A percentile compares a stretch with the other conserved stretches of the same genome.
These are phyloP conservation scores for Sugiyamaella grinbergsii DNA, from an alignment of 1,139 yeast genomes.

Conservation along the genomic window DNA sequence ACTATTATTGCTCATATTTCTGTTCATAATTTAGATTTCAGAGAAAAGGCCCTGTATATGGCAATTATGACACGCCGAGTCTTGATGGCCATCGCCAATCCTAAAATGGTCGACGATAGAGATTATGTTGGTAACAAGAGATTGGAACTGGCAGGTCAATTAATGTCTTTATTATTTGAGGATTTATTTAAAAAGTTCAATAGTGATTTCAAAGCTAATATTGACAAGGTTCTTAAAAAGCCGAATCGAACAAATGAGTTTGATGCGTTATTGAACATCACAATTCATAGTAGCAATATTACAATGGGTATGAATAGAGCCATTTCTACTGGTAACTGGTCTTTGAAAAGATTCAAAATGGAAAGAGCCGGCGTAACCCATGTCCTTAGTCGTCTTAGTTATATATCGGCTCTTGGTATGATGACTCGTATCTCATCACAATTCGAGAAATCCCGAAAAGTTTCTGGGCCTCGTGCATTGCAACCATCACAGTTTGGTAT, in stretches of 20 bases:
- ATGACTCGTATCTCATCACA: constrained; percentile 99
- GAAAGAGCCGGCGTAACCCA: constrained; percentile 99
- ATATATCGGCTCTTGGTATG: constrained; percentile 96
- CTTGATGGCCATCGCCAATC: constrained; percentile 91
- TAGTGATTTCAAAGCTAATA: constrained; percentile 87
- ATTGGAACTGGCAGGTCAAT: constrained; percentile 94
- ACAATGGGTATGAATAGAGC: constrained; percentile 96
- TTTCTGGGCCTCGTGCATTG: constrained; percentile 97
- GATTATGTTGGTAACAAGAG: constrained; percentile 99
- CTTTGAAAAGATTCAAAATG: constrained; percentile 97
- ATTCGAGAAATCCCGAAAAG: constrained; percentile 96
- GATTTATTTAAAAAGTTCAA: constrained; percentile 96
- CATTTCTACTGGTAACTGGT: constrained; percentile 98
- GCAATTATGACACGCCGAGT: constrained; percentile 98
- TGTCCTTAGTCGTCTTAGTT: constrained; percentile 85
- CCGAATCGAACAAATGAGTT: constrained; percentile 95
- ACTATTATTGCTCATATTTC: constrained; percentile 94
- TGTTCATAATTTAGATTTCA: constrained; percentile 80
- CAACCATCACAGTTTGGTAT: constrained; percentile 99
- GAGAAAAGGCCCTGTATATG: constrained; percentile 90
- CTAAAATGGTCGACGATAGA: constrained; percentile 94
- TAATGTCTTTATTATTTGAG: constrained; percentile 91
- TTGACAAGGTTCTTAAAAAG: constrained; percentile 89
- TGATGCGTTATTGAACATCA: constrained; percentile 86
- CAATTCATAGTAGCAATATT: constrained; percentile 87